These are phyloP conservation scores for Phytophthora sp. DNA, from an alignment of 352 stramenopile genomes.

Conservation along the genomic window DNA sequence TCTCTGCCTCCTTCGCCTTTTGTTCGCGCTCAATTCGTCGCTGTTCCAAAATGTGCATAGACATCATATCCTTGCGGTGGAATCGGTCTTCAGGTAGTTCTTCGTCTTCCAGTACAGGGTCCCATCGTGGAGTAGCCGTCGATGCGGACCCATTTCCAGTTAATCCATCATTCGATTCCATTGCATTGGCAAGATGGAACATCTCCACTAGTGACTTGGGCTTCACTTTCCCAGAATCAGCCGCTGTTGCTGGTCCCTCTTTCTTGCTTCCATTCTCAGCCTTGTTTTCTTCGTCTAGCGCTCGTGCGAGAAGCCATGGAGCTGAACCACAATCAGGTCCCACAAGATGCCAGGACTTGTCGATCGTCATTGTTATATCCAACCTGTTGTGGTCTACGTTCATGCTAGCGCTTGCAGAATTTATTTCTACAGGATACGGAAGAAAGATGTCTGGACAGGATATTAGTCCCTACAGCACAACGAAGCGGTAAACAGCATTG, in stretches of 20 bases:
- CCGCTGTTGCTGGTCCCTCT: background rate
- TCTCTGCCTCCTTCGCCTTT: slow-evolving; percentile 64
- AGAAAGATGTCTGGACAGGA: slow-evolving; percentile 54
- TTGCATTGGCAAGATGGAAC: slow-evolving; percentile 60
- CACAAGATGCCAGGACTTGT: slow-evolving; percentile 56
- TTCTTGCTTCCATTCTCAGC: background rate
- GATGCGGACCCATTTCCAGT: background rate
- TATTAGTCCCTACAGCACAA: background rate
- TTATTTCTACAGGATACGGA: slow-evolving; percentile 61
- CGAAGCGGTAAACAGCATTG: background rate
- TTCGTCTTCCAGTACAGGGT: slow-evolving; percentile 77
- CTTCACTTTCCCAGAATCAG: slow-evolving; percentile 11
- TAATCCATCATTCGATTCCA: slow-evolving; percentile 1
- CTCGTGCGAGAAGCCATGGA: slow-evolving; percentile 69
- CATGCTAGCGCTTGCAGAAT: slow-evolving; percentile 45
- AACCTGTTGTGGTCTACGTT: slow-evolving; percentile 44
- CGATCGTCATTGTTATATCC: slow-evolving; percentile 46
- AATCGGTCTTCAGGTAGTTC: slow-evolving; percentile 83
- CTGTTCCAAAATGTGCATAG: slow-evolving; percentile 87
- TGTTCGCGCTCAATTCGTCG: slow-evolving; percentile 60
- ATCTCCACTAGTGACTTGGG: slow-evolving; percentile 70
- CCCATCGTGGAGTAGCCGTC: slow-evolving; percentile 41
- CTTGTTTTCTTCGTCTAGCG: slow-evolving; percentile 46
- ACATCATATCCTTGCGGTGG: slow-evolving; percentile 86
- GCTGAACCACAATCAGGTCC: slow-evolving; percentile 62